A percentile compares a stretch with the other conserved stretches of the same genome.
Evolutionary conservation across 176 grass and related monocot genomes (phyloP).

Genomic region (Musa acuminata): DNA sequence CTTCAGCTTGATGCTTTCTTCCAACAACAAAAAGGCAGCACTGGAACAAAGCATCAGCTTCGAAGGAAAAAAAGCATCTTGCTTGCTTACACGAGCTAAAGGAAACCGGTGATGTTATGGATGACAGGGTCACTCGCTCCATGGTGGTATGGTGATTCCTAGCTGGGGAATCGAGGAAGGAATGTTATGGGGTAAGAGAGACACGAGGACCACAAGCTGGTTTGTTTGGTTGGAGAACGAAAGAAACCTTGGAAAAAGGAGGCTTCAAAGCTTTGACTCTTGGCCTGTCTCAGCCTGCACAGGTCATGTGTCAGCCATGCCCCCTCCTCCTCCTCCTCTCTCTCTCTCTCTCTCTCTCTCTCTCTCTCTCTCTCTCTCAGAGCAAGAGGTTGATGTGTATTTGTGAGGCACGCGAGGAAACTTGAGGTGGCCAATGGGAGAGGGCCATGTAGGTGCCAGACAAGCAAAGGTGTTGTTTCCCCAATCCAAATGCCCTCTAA

Average conservation of each 20-base stretch:
- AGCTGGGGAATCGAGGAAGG: not conserved
- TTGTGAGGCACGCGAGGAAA: no score
- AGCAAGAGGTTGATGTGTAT: no score
- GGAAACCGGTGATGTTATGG: not conserved
- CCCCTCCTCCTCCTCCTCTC: no score
- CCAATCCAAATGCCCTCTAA: no score
- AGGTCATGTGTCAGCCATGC: no score
- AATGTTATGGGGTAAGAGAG: not conserved
- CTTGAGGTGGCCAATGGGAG: no score
- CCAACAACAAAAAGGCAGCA: no score
- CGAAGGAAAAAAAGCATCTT: not conserved
- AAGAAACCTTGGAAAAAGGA: not conserved
- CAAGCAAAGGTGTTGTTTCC: no score
- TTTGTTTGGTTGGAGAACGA: not conserved
- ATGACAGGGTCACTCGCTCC: not conserved
- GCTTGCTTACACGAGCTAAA: not conserved
- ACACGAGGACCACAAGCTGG: not conserved
- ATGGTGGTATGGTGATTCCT: not conserved
- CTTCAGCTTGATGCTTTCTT: no score
- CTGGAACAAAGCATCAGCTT: not conserved
- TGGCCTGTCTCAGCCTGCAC: not conserved
- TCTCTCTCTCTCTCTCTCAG: no score
- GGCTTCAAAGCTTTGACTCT: not conserved
- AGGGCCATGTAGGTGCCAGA: no score
- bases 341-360: no score